Conservation (phyloP, 345 rosid species). For the Raphanus sativus region DNA sequence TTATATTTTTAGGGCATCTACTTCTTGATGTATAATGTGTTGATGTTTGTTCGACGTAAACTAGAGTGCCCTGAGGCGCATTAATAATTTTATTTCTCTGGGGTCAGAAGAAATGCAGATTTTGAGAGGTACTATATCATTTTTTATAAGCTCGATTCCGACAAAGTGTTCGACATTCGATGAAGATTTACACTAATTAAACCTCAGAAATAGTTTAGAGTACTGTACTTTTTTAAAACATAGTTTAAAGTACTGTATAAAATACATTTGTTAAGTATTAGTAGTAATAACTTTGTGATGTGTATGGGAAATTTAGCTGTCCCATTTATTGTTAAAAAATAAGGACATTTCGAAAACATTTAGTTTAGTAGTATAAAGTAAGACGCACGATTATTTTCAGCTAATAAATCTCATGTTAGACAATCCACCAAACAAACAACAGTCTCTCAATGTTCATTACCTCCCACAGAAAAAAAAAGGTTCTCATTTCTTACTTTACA, state of each 20-base stretch:
- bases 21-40: not conserved
- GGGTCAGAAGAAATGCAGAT: constrained; percentile 29
- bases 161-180: constrained; percentile 40
- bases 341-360: constrained; percentile 26
- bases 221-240: not conserved
- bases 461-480: not conserved
- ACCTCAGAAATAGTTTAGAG: constrained; percentile 10
- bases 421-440: constrained; percentile 41
- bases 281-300: not conserved
- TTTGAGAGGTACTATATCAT: constrained; percentile 2
- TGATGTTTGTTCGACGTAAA: not conserved
- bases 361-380: constrained; percentile 27
- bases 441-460: constrained; percentile 25
- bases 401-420: constrained; percentile 38
- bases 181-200: constrained; percentile 21
- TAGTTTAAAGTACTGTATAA: constrained; percentile 23
- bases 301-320: constrained; percentile 38
- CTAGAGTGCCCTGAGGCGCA: not conserved
- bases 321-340: constrained; percentile 34
- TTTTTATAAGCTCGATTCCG: constrained; percentile 9
- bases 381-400: constrained; percentile 37
- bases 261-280: constrained; percentile 4
- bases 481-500: constrained; percentile 1
- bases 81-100: not conserved
- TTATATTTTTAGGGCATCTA: not conserved